Percentiles rank a stretch among this genome's conserved stretches.
Conservation (phyloP, 2,329 filamentous ascomycete species). For the Colletotrichum sp. region DNA sequence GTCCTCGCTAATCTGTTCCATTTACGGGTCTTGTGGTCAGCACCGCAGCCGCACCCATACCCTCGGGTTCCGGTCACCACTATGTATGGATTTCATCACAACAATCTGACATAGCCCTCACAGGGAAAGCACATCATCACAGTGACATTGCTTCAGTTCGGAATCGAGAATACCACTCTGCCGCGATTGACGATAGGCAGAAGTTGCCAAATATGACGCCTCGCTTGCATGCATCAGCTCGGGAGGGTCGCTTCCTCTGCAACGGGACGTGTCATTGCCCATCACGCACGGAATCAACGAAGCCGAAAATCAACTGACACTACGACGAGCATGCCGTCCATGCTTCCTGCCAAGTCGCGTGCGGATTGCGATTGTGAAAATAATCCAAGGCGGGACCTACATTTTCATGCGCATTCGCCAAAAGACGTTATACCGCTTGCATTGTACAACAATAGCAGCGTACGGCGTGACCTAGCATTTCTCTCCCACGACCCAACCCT, state of each 20-base stretch:
- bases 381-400: neutral
- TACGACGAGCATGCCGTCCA: neutral
- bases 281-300: neutral
- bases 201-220: neutral
- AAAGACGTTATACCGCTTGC: conserved; percentile 14
- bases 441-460: neutral
- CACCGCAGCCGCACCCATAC: conserved; percentile 12
- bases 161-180: neutral
- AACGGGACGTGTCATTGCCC: neutral
- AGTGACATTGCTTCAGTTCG: neutral
- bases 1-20: conserved; percentile 23
- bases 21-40: conserved; percentile 7
- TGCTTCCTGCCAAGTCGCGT: neutral
- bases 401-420: neutral
- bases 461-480: neutral
- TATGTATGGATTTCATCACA: neutral
- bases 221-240: neutral
- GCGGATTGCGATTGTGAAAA: neutral
- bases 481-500: neutral
- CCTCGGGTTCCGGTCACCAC: neutral
- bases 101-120: neutral
- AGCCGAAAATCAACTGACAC: neutral
- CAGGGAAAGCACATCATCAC: neutral
- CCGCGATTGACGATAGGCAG: neutral
- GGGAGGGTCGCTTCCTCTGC: neutral